Base-by-base conservation (phyloP, 352 stramenopile genomes). In the Phytophthora cactorum region DNA sequence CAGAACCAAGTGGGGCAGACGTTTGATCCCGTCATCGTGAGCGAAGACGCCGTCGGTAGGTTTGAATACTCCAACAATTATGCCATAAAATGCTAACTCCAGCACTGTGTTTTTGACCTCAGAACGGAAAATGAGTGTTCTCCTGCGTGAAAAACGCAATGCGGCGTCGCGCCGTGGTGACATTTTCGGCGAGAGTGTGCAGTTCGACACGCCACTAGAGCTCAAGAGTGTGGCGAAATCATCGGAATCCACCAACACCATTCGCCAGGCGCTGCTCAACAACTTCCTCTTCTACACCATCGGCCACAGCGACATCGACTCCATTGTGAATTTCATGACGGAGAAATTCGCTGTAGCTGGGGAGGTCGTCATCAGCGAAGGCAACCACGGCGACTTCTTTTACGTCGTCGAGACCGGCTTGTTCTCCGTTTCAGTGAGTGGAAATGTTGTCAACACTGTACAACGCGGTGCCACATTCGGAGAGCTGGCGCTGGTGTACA, bases 401-500 rank as follows among this genome's bases (percentile, higher is more conserved):
- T 94, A 95, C 56, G 79, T 94, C 25, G 81, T 93, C 27, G 87
- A 93, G 62, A 79, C 62, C 5, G 95, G 95, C 17, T 78, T 86
- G 11, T 96, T 97, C 54, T 89, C 82, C 58, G 94, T 98, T 72
- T 84, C 82, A 15, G 89, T 98, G 3, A 81, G 94, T 34, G 89
- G 84, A 15, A 82, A 89, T 31, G 72, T 92, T 38, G 85, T 98
- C 8, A 88, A 88, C 34, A 73, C 82, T 0, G 91, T 83, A 14
- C 79, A 90, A 52, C 75, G 78, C 4, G 92, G 92, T 39, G 88
- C 83, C 17, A 96, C 87, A 7, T 98, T 98, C 63, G 97, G 97
- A 47, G 97, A 99, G 73, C 72, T 99, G 7, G 96, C 97, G 4
- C 81, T 99, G 15, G 85, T 99, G 64, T 99, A 99, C 79, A 98